Evolutionary conservation across 179 eudicot genomes (phyloP).

Genomic region (Heliamphora pulchella): DNA sequence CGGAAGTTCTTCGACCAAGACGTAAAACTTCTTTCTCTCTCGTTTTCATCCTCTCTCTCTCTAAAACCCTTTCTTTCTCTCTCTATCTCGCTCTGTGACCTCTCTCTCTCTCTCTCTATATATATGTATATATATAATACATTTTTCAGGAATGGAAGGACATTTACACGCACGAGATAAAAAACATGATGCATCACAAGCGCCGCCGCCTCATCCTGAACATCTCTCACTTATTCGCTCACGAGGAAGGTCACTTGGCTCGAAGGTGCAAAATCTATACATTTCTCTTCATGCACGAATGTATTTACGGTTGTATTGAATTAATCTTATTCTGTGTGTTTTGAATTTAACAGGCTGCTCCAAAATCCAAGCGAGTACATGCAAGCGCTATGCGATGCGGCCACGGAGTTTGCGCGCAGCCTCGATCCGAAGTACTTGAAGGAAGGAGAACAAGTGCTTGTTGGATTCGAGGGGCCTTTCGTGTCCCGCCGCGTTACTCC

Average conservation of each 20-base stretch:
- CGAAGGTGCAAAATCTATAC: conserved; percentile 44
- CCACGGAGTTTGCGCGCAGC: conserved; percentile 64
- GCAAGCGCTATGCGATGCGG: conserved; percentile 80
- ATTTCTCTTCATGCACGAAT: not conserved
- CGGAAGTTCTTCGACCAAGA: conserved; percentile 77
- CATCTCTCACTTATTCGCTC: conserved; percentile 60
- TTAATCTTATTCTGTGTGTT: not conserved
- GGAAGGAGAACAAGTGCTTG: conserved; percentile 86
- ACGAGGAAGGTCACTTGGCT: conserved; percentile 44
- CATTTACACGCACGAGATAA: conserved; percentile 51
- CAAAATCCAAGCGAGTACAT: conserved; percentile 78
- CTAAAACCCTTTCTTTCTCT: not conserved
- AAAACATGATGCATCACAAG: conserved; percentile 58
- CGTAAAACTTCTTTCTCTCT: conserved; percentile 27
- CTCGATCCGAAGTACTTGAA: conserved; percentile 73
- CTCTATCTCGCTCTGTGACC: not conserved
- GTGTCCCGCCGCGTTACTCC: conserved; percentile 91
- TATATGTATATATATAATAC: not conserved
- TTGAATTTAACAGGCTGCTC: conserved; percentile 44
- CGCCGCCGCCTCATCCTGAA: conserved; percentile 67
- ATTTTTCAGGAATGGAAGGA: conserved; percentile 43
- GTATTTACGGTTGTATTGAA: not conserved
- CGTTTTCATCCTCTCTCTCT: not conserved
- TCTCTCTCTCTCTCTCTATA: not conserved
- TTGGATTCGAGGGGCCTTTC: conserved; percentile 92